Evolutionary conservation across 2,329 filamentous ascomycete genomes (phyloP).

Genomic region (Cercospora sp.): DNA sequence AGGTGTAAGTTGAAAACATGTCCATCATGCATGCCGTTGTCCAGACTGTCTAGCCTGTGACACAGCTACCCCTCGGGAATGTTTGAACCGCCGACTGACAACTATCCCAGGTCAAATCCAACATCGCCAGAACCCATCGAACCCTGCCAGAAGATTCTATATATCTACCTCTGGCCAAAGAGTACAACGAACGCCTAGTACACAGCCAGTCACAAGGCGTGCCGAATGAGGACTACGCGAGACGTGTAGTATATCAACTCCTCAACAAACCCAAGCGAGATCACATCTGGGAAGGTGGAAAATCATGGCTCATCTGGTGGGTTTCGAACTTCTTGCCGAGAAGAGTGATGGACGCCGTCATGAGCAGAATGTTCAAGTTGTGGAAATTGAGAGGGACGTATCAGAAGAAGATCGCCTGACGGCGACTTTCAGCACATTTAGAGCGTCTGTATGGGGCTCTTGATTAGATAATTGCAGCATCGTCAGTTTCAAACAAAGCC

Average conservation of each 20-base stretch:
- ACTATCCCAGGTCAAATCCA: slow-evolving; percentile 49
- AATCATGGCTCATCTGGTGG: slow-evolving; percentile 52
- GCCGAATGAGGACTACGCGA: slow-evolving; percentile 55
- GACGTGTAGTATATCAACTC: slow-evolving; percentile 56
- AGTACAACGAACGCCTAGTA: slow-evolving; percentile 54
- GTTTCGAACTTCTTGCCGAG: slow-evolving; percentile 50
- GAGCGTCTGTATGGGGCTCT: slow-evolving; percentile 5
- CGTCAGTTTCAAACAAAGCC: too few relatives aligned
- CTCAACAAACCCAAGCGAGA: slow-evolving; percentile 43
- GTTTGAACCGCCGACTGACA: neutral
- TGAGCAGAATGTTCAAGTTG: slow-evolving; percentile 55
- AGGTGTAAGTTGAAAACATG: slow-evolving; percentile 41
- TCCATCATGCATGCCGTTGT: too few relatives aligned
- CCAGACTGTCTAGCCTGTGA: too few relatives aligned
- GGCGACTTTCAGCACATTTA: neutral
- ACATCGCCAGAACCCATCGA: slow-evolving; percentile 57
- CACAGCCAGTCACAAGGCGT: slow-evolving; percentile 58
- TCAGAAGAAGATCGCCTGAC: slow-evolving; percentile 32
- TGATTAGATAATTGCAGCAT: too few relatives aligned
- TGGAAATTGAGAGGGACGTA: slow-evolving; percentile 43
- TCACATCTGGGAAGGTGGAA: slow-evolving; percentile 56
- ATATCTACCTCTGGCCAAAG: slow-evolving; percentile 53
- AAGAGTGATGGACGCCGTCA: slow-evolving; percentile 42
- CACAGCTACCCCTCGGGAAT: too few relatives aligned
- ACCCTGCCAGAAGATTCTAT: slow-evolving; percentile 50